phyloP scores from a whole-genome alignment of 1,284 basidiomycete species.

The Cutaneotrichosporon sp. region DNA sequence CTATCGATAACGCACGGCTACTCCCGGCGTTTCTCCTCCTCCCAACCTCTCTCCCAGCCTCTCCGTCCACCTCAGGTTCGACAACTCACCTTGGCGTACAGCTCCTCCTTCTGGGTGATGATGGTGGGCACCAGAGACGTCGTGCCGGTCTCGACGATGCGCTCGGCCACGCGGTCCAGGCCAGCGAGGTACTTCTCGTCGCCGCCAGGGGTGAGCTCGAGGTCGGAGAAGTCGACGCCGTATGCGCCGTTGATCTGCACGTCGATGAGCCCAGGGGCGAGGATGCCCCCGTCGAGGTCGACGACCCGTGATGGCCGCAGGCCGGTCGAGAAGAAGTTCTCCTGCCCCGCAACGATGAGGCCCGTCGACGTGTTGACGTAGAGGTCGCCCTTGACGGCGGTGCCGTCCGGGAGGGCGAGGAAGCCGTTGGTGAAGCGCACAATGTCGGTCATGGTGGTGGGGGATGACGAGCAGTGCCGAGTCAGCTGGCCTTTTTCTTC shows the following conservation, averaged over 20 bases:
- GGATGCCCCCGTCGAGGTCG: slow-evolving; percentile 64
- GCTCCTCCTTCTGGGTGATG: slow-evolving; percentile 56
- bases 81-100: slow-evolving; percentile 56
- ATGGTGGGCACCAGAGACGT: slow-evolving; percentile 73
- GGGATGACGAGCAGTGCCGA: neutral
- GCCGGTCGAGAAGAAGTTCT: slow-evolving; percentile 30
- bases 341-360: slow-evolving; percentile 40
- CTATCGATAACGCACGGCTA: neutral
- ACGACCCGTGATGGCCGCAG: slow-evolving; percentile 27
- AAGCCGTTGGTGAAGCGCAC: slow-evolving; percentile 83
- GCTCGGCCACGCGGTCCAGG: slow-evolving; percentile 68
- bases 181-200: slow-evolving; percentile 68
- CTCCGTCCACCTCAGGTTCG: no score
- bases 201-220: slow-evolving; percentile 62
- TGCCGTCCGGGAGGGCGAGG: slow-evolving; percentile 72
- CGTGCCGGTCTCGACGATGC: slow-evolving; percentile 82
- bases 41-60: no score
- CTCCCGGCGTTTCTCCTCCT: neutral
- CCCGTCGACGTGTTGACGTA: slow-evolving; percentile 38
- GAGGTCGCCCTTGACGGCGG: slow-evolving; percentile 42
- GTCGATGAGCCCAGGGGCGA: slow-evolving; percentile 76
- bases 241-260: slow-evolving; percentile 76
- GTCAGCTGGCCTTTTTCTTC: neutral
- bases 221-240: slow-evolving; percentile 81
- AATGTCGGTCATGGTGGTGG: slow-evolving; percentile 45